phyloP scores from a whole-genome alignment of 1,139 yeast genomes.

The Pichia sp. region DNA sequence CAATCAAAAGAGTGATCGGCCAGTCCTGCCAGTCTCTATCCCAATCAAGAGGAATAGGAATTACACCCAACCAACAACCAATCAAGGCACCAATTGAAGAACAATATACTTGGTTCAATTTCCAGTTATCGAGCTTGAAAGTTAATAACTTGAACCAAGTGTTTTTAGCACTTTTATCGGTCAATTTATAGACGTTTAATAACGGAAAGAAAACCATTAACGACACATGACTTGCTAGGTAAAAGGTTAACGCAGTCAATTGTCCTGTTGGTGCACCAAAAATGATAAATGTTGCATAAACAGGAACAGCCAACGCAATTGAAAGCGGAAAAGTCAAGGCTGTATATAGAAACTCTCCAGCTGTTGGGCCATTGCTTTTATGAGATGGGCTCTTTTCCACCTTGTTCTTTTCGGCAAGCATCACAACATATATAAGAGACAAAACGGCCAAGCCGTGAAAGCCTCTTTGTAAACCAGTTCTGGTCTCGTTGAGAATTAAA shows the following conservation, averaged over 20 bases:
- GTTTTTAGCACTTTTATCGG: constrained; percentile 15
- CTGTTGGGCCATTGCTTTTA: constrained; percentile 16
- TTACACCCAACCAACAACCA: constrained; percentile 90
- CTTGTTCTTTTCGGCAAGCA: constrained; percentile 12
- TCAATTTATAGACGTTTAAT: constrained; percentile 38
- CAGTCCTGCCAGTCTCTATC: constrained; percentile 96
- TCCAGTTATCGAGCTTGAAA: constrained; percentile 22
- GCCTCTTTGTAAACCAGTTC: constrained; percentile 9
- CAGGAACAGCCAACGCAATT: constrained; percentile 39
- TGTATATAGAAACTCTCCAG: constrained; percentile 20
- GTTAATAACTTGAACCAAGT: constrained; percentile 26
- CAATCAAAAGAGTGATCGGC: constrained; percentile 89
- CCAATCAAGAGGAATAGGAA: constrained; percentile 96
- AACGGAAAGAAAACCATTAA: constrained; percentile 57
- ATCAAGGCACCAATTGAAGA: constrained; percentile 43
- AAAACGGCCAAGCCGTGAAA: constrained; percentile 9
- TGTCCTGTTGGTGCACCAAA: constrained; percentile 81
- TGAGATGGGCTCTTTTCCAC: constrained; percentile 6
- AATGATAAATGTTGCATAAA: constrained; percentile 47
- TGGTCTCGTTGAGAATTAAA: constrained; percentile 8
- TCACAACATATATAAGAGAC: constrained; percentile 10
- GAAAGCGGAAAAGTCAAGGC: constrained; percentile 30
- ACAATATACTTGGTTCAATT: constrained; percentile 32
- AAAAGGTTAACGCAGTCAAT: constrained; percentile 47
- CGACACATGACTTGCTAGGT: constrained; percentile 60